Evolutionary conservation across 2,329 filamentous ascomycete genomes (phyloP).

Genomic region (Alternaria novae-zelandiae): DNA sequence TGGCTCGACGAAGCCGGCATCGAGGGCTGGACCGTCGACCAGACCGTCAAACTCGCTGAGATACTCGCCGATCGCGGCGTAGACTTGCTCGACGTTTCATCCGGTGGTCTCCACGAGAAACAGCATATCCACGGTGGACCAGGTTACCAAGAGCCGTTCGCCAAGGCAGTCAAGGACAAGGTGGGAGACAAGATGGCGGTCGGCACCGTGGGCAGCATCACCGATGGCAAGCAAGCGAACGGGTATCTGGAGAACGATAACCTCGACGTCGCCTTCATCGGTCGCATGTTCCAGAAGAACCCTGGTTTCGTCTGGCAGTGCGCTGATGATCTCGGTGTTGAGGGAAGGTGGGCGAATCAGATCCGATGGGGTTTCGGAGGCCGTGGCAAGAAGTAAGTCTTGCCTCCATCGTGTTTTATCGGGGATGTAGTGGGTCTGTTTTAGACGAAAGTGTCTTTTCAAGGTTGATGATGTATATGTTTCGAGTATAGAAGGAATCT

Average conservation of each 20-base stretch:
- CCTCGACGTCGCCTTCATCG: slow-evolving; percentile 75
- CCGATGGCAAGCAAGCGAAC: slow-evolving; percentile 69
- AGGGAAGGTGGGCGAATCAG: slow-evolving; percentile 76
- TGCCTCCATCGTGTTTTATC: background rate
- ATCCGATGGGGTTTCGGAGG: slow-evolving; percentile 66
- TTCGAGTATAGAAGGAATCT: slow-evolving; percentile 1
- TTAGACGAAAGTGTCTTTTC: background rate
- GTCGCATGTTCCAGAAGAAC: slow-evolving; percentile 80
- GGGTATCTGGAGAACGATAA: slow-evolving; percentile 40
- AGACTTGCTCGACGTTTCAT: slow-evolving; percentile 83
- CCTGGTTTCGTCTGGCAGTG: slow-evolving; percentile 77
- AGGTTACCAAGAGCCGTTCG: slow-evolving; percentile 77
- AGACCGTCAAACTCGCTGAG: slow-evolving; percentile 68
- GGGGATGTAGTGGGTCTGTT: background rate
- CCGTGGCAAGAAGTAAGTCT: slow-evolving; percentile 50
- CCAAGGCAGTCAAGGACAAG: slow-evolving; percentile 72
- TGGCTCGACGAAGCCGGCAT: slow-evolving; percentile 70
- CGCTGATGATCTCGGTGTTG: slow-evolving; percentile 74
- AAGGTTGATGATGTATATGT: background rate
- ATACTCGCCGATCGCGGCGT: slow-evolving; percentile 75
- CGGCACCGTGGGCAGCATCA: slow-evolving; percentile 77
- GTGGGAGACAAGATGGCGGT: slow-evolving; percentile 76
- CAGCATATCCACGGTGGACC: slow-evolving; percentile 68
- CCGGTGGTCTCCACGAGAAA: slow-evolving; percentile 70
- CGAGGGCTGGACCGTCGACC: slow-evolving; percentile 70